Percentiles rank a stretch among this genome's conserved stretches.
Evolutionary conservation across 2,329 filamentous ascomycete genomes (phyloP).

Genomic region (Trichoderma arundinaceum): DNA sequence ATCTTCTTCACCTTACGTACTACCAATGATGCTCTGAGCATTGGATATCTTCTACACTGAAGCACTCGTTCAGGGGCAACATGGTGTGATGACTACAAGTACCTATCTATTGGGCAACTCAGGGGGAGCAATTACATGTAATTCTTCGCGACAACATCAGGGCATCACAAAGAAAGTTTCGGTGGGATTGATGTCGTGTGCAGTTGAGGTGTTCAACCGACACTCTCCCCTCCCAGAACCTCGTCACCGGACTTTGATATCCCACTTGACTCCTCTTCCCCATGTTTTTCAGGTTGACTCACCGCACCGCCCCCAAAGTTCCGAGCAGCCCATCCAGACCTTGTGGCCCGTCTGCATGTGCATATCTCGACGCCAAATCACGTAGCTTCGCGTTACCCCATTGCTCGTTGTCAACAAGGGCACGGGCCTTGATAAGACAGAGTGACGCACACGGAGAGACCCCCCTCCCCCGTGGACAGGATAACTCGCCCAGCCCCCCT

Average conservation of each 20-base stretch:
- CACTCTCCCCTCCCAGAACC: too few species aligned
- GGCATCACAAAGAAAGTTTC: not conserved
- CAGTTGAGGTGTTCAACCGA: too few species aligned
- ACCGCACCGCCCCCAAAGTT: not conserved
- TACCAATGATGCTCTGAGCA: not conserved
- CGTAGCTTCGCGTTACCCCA: conserved; percentile 3
- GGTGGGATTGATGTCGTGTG: too few species aligned
- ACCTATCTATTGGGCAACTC: not conserved
- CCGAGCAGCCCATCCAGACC: too few species aligned
- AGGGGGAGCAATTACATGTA: not conserved
- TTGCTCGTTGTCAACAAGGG: not conserved
- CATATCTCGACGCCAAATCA: conserved; percentile 12
- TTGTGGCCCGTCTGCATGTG: not conserved
- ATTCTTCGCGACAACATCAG: not conserved
- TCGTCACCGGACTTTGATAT: too few species aligned
- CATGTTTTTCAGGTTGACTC: not conserved
- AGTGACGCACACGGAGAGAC: not conserved
- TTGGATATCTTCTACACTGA: not conserved
- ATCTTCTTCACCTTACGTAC: too few species aligned
- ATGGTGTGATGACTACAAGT: not conserved
- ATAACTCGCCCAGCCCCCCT: not conserved
- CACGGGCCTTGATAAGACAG: conserved; percentile 10
- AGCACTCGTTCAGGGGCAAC: not conserved
- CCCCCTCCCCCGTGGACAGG: not conserved
- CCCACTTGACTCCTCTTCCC: too few species aligned